Evolutionary conservation across 1,284 basidiomycete species (phyloP), one percentile per base, ranked within the genome.

Genomic region (Papiliotrema nemorosa): DNA sequence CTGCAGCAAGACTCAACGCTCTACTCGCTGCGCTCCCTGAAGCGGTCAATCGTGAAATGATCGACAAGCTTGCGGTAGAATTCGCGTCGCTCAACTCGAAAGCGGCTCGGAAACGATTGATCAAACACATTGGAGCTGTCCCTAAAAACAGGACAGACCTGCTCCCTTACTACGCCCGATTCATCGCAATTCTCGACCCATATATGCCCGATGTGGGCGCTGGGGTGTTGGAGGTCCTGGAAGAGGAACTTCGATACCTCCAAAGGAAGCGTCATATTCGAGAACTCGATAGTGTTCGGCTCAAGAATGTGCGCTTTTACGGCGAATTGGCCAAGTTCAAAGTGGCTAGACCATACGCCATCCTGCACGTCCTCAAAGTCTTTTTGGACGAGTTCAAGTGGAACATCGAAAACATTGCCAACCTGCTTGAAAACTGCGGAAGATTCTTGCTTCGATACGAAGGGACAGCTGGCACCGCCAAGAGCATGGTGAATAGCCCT

Each of bases 11-110:
- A 47, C 81, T 98, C 39, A 90, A 88, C 2, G 87, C 89, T 1
- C 79, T 98, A n/a, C 83, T 98, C 37, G 85, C 87, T n/a, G 85
- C 90, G 16, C 79, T 99, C 24, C 88, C 93, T 0, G 91, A 97
- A 67, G 88, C 90, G 21, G 93, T 88, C 6, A 97, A 94, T 67
- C 82, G 89, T n/a, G 82, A 84, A 3, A 77, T 92, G 63, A 89
- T 98, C 50, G 96, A 99, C 69, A 89, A 93, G 70, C 86, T 88
- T 18, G 92, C 93, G 0, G 84, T 97, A 33, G 94, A 98, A 59
- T 97, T 99, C 72, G 90, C 91, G 0, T 91, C 93, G 67, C 78
- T 97, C 52, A 97, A 97, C 69, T 93, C 90, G 38, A 97, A 97
- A 72, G 90, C 91, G 12, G 89, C 92, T 2, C 80, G 96, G 55